Evolutionary conservation across 352 stramenopile genomes (phyloP).

Genomic region (Globisporangium lucens): DNA sequence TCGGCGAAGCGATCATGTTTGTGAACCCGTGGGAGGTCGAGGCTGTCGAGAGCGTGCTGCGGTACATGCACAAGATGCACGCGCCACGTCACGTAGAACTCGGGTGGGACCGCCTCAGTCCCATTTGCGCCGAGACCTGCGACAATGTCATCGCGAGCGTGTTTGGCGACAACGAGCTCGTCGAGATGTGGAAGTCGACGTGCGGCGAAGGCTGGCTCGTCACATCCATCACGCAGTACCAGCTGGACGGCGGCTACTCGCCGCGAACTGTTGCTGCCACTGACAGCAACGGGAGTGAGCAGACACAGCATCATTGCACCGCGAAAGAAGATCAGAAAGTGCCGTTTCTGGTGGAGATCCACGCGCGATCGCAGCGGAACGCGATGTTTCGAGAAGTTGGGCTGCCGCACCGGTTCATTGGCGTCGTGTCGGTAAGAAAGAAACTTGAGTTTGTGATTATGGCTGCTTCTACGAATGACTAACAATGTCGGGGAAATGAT

Average conservation of each 20-base stretch:
- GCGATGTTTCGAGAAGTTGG: slow-evolving; percentile 74
- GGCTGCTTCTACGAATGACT: not conserved
- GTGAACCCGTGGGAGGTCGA: slow-evolving; percentile 83
- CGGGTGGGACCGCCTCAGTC: slow-evolving; percentile 69
- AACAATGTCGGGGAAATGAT: not conserved
- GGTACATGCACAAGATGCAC: slow-evolving; percentile 57
- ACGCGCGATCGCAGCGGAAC: slow-evolving; percentile 74
- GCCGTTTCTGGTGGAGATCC: slow-evolving; percentile 60
- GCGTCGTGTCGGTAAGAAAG: slow-evolving; percentile 44
- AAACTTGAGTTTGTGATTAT: not conserved
- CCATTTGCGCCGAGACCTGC: slow-evolving; percentile 58
- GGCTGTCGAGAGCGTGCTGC: slow-evolving; percentile 49
- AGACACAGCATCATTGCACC: not conserved
- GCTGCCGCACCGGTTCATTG: slow-evolving; percentile 72
- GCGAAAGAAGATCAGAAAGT: slow-evolving; percentile 44
- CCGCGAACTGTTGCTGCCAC: not conserved
- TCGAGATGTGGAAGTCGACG: slow-evolving; percentile 70
- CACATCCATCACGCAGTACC: slow-evolving; percentile 75
- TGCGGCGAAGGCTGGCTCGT: slow-evolving; percentile 80
- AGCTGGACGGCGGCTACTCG: slow-evolving; percentile 57
- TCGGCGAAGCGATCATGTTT: slow-evolving; percentile 75
- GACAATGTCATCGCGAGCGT: slow-evolving; percentile 58
- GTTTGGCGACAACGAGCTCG: slow-evolving; percentile 60
- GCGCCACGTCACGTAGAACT: slow-evolving; percentile 60
- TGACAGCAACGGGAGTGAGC: not conserved